Evolutionary conservation across 768 basidiomycete genomes (phyloP).

Genomic region (Mycena floridula): DNA sequence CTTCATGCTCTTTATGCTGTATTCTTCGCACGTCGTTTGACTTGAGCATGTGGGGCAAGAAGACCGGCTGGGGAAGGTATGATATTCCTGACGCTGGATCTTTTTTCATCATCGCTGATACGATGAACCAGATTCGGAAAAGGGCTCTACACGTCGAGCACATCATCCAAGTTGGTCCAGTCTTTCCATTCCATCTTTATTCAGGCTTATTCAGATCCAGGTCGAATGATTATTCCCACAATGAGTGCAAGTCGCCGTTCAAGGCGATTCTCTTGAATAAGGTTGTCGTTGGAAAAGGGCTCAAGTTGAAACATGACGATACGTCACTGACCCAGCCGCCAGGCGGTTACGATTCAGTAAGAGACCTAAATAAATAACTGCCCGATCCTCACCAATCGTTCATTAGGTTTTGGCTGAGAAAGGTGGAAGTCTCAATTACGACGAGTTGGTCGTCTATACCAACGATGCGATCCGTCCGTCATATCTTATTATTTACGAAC

Average conservation of each 20-base stretch:
- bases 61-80: slow-evolving; percentile 68
- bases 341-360: slow-evolving; percentile 59
- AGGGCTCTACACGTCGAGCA: slow-evolving; percentile 72
- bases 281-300: slow-evolving; percentile 65
- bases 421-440: slow-evolving; percentile 62
- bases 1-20: slow-evolving; percentile 55
- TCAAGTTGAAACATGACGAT: slow-evolving; percentile 57
- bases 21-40: slow-evolving; percentile 64
- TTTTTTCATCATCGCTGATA: neutral
- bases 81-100: slow-evolving; percentile 5
- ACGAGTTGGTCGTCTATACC: slow-evolving; percentile 64
- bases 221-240: slow-evolving; percentile 66
- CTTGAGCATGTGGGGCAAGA: slow-evolving; percentile 56
- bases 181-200: neutral
- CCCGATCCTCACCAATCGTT: neutral
- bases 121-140: slow-evolving; percentile 47
- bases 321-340: slow-evolving; percentile 51
- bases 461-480: slow-evolving; percentile 71
- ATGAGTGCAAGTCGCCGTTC: slow-evolving; percentile 44
- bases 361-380: no score
- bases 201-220: slow-evolving; percentile 18
- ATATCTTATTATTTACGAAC: slow-evolving; percentile 65
- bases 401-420: slow-evolving; percentile 65
- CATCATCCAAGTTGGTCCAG: slow-evolving; percentile 57
- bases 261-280: slow-evolving; percentile 73